Evolutionary conservation across 768 basidiomycete species (phyloP).

Genomic region (Phylloporus rhodoxanthus): DNA sequence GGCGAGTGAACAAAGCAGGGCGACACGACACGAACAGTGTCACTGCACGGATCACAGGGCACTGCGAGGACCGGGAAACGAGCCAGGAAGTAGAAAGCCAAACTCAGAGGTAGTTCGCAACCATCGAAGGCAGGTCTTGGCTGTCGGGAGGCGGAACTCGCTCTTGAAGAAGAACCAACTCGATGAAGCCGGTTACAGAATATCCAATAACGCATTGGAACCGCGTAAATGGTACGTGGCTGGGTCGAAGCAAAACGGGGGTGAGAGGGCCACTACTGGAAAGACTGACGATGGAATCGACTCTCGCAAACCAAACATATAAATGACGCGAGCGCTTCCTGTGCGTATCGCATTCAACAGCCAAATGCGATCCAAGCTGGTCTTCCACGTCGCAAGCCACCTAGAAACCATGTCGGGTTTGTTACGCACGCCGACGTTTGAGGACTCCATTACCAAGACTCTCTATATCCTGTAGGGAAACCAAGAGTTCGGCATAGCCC

Average conservation of each 20-base stretch:
- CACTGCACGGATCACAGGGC: slow-evolving; percentile 6
- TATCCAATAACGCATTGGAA: slow-evolving; percentile 20
- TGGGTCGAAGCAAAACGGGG: slow-evolving; percentile 15
- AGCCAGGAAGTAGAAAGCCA: slow-evolving; percentile 24
- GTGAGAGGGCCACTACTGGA: slow-evolving; percentile 17
- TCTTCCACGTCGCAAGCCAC: slow-evolving; percentile 25
- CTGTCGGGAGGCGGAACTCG: slow-evolving; percentile 4
- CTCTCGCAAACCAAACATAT: slow-evolving; percentile 9
- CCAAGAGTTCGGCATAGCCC: slow-evolving; percentile 33
- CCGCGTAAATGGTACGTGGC: slow-evolving; percentile 36
- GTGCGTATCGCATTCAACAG: slow-evolving; percentile 31
- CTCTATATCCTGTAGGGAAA: slow-evolving; percentile 14
- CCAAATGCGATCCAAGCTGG: slow-evolving; percentile 16
- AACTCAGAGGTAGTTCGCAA: slow-evolving; percentile 7
- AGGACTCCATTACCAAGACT: slow-evolving; percentile 35
- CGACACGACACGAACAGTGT: slow-evolving; percentile 7
- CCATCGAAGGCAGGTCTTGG: slow-evolving; percentile 32
- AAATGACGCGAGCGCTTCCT: slow-evolving; percentile 25
- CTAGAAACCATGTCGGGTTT: slow-evolving; percentile 51
- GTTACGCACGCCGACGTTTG: slow-evolving; percentile 48
- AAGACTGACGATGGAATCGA: slow-evolving; percentile 14
- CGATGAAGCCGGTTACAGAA: slow-evolving; percentile 18
- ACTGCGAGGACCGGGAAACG: slow-evolving; percentile 13
- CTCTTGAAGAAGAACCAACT: slow-evolving; percentile 5
- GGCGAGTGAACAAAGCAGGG: slow-evolving; percentile 10